Percentiles rank a stretch among this genome's conserved stretches.
These are phyloP conservation scores for Fusarium sacchari DNA, from an alignment of 2,329 filamentous ascomycete genomes.

Conservation along the genomic window DNA sequence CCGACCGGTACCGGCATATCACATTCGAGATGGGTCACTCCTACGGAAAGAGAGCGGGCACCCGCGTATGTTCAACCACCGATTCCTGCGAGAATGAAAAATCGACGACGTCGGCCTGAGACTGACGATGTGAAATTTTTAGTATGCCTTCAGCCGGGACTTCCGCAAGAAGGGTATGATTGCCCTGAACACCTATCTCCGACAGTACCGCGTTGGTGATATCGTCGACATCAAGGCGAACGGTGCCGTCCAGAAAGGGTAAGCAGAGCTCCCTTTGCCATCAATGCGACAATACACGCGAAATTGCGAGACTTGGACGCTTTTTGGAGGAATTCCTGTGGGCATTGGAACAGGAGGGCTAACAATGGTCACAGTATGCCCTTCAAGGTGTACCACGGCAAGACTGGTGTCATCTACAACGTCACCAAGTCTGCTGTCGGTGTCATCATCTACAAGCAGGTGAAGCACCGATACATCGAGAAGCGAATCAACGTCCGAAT, in stretches of 20 bases:
- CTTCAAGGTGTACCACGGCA: slow-evolving; percentile 99
- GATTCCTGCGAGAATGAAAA: slow-evolving; percentile 15
- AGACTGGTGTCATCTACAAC: slow-evolving; percentile 99
- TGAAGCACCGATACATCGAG: slow-evolving; percentile 99
- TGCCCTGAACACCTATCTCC: slow-evolving; percentile 91
- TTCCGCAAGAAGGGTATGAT: slow-evolving; percentile 98
- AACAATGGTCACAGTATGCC: slow-evolving; percentile 77
- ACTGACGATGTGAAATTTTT: slow-evolving; percentile 42
- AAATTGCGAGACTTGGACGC: slow-evolving; percentile 27
- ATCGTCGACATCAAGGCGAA: slow-evolving; percentile 99
- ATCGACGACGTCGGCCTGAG: slow-evolving; percentile 44
- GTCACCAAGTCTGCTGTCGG: slow-evolving; percentile 98
- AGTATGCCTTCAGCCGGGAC: slow-evolving; percentile 92
- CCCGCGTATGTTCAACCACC: slow-evolving; percentile 71
- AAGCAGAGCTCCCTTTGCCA: slow-evolving; percentile 53
- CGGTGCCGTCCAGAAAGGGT: slow-evolving; percentile 98
- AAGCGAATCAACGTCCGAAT: slow-evolving; percentile 99
- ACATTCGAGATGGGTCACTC: slow-evolving; percentile 84
- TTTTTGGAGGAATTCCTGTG: slow-evolving; percentile 11
- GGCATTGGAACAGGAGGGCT: slow-evolving; percentile 41
- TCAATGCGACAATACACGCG: slow-evolving; percentile 22
- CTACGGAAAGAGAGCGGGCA: slow-evolving; percentile 86
- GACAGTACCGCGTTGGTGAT: slow-evolving; percentile 96
- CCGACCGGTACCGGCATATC: slow-evolving; percentile 53
- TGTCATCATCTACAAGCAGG: slow-evolving; percentile 99